Evolutionary conservation across 2,329 filamentous ascomycete genomes (phyloP).

Genomic region (Didymella pinodella): DNA sequence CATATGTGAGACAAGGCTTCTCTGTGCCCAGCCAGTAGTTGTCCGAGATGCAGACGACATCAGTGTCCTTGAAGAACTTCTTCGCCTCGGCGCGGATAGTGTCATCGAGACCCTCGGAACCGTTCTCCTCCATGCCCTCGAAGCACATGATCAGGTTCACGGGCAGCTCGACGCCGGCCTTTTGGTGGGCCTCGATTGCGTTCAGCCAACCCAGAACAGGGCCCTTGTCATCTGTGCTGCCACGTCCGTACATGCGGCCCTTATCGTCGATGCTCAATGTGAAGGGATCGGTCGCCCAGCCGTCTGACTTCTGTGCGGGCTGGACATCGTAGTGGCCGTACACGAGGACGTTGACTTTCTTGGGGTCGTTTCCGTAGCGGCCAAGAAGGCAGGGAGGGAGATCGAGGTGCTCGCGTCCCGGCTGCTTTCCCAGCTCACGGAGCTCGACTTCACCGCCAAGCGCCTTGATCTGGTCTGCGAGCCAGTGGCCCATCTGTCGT

Average conservation of each 20-base stretch:
- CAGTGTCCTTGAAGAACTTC: slow-evolving; percentile 92
- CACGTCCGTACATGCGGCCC: slow-evolving; percentile 94
- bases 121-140: slow-evolving; percentile 99
- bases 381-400: slow-evolving; percentile 92
- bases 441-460: slow-evolving; percentile 90
- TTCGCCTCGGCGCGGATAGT: slow-evolving; percentile 91
- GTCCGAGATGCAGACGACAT: slow-evolving; percentile 97
- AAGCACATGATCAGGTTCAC: slow-evolving; percentile 99
- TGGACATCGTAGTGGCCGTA: slow-evolving; percentile 99
- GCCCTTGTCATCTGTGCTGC: slow-evolving; percentile 96
- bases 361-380: slow-evolving; percentile 89
- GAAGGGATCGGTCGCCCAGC: slow-evolving; percentile 96
- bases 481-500: slow-evolving; percentile 83
- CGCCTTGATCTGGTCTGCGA: slow-evolving; percentile 80
- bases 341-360: slow-evolving; percentile 92
- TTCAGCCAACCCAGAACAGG: slow-evolving; percentile 98
- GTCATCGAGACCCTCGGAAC: slow-evolving; percentile 94
- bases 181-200: slow-evolving; percentile 96
- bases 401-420: slow-evolving; percentile 86
- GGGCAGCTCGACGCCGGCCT: slow-evolving; percentile 91
- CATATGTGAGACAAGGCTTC: slow-evolving; percentile 97
- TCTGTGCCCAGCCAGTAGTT: slow-evolving; percentile 99
- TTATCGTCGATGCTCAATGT: slow-evolving; percentile 86
- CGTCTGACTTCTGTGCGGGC: slow-evolving; percentile 89
- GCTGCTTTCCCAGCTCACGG: slow-evolving; percentile 88